Percentiles rank a stretch among this genome's conserved stretches.
These are phyloP conservation scores for Phylloporus arenicola DNA, from an alignment of 768 basidiomycete species.

Conservation along the genomic window DNA sequence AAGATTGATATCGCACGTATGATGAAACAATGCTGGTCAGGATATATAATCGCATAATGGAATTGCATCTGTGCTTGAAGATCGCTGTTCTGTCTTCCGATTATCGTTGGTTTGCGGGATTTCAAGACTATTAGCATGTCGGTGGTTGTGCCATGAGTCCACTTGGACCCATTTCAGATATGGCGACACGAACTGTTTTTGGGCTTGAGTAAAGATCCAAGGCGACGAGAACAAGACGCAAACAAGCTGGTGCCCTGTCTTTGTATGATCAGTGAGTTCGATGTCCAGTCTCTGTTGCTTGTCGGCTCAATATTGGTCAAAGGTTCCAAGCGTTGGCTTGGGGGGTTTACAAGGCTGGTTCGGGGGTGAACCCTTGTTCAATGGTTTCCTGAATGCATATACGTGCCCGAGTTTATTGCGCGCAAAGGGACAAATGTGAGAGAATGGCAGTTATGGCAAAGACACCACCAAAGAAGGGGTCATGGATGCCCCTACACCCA, in stretches of 20 bases:
- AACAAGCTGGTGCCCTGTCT: conserved; percentile 44
- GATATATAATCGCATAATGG: too few species aligned
- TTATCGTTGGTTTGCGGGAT: too few species aligned
- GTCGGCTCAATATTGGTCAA: background rate
- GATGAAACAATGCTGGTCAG: too few species aligned
- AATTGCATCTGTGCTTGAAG: too few species aligned
- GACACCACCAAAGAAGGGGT: conserved; percentile 1
- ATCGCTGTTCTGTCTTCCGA: too few species aligned
- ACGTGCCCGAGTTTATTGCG: background rate
- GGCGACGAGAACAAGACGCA: too few species aligned
- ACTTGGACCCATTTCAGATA: too few species aligned
- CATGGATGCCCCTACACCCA: background rate
- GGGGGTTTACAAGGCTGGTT: conserved; percentile 51
- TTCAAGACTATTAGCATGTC: too few species aligned
- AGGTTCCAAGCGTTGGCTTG: conserved; percentile 49
- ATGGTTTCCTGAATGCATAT: background rate
- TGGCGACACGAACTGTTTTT: too few species aligned
- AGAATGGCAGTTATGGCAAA: background rate
- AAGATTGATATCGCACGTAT: background rate
- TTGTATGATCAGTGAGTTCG: conserved; percentile 51
- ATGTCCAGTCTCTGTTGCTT: background rate
- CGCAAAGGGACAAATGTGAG: background rate
- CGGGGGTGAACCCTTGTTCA: conserved; percentile 8
- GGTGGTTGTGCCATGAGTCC: too few species aligned
- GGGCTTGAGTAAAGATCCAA: too few species aligned